phyloP scores from a whole-genome alignment of 495 filamentous ascomycete species.

The Penicillium salamii region DNA sequence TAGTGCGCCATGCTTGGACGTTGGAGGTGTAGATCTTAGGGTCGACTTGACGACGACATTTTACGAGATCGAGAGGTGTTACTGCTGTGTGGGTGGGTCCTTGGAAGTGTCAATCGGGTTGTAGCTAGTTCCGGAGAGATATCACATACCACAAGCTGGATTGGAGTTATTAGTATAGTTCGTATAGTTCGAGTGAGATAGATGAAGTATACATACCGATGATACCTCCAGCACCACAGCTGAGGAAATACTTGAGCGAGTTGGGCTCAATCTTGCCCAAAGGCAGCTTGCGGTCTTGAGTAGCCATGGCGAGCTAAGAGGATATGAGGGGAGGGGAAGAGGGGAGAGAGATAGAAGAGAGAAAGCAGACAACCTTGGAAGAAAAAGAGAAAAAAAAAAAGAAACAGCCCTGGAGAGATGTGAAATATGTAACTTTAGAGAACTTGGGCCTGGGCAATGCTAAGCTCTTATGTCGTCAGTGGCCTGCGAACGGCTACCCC shows the following conservation, averaged over 20 bases:
- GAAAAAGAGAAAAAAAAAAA: not conserved
- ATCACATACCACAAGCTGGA: constrained; percentile 57
- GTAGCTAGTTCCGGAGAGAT: not conserved
- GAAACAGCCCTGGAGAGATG: not conserved
- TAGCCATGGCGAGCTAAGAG: constrained; percentile 26
- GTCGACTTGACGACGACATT: constrained; percentile 72
- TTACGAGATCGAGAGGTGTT: constrained; percentile 63
- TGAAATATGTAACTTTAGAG: too few relatives aligned
- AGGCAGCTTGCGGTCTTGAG: constrained; percentile 40
- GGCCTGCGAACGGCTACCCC: not conserved
- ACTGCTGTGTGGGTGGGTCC: constrained; percentile 58
- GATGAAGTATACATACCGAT: constrained; percentile 45
- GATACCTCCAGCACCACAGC: constrained; percentile 63
- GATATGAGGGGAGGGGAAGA: not conserved
- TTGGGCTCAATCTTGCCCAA: constrained; percentile 63
- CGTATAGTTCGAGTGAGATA: not conserved
- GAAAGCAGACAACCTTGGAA: too few relatives aligned
- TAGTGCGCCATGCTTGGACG: constrained; percentile 61
- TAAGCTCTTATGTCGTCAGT: not conserved
- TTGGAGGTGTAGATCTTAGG: constrained; percentile 68
- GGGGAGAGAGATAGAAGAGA: not conserved
- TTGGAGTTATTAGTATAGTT: constrained; percentile 1
- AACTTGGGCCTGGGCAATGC: not conserved
- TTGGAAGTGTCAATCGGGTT: constrained; percentile 13
- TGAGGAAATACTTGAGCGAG: constrained; percentile 63